Conservation (phyloP, 164 flowering plant species). For the Vitis vinifera region ASM3070453v1 NC_081822.1:1192001-1192500, state of each 20-base stretch:
- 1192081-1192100: background rate
- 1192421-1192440: constrained; percentile 33
- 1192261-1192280: constrained; percentile 21
- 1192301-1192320: constrained; percentile 8
- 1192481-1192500: too few relatives aligned
- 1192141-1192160: background rate
- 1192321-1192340: constrained; percentile 15
- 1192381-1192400: background rate
- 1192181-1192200: constrained; percentile 9
- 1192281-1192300: constrained; percentile 8
- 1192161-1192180: background rate
- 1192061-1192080: background rate
- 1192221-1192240: constrained; percentile 15
- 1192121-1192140: background rate
- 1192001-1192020: too few relatives aligned
- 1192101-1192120: background rate
- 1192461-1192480: too few relatives aligned
- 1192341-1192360: background rate
- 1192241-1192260: constrained; percentile 1
- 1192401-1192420: constrained; percentile 3
- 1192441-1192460: constrained; percentile 3
- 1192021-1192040: background rate
- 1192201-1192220: constrained; percentile 1
- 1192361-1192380: constrained; percentile 32
- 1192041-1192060: background rate